Conservation (phyloP, 495 filamentous ascomycete genomes). For the Pseudotulostoma volvatum region DNA sequence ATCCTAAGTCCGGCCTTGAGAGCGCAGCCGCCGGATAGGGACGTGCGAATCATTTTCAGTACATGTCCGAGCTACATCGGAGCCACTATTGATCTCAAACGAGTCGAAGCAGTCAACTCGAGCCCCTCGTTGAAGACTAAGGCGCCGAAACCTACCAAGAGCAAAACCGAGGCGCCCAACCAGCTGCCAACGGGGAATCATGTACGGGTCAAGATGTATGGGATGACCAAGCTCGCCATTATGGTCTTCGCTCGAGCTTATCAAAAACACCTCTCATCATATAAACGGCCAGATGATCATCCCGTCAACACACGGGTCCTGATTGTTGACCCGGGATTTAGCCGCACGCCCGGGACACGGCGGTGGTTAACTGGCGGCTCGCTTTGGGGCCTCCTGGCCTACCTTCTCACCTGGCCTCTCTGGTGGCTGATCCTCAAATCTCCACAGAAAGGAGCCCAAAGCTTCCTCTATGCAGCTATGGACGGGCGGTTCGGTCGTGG, state of each 20-base stretch:
- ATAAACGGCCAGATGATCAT: conserved; percentile 63
- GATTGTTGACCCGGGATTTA: conserved; percentile 70
- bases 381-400: conserved; percentile 63
- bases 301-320: conserved; percentile 68
- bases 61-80: conserved; percentile 77
- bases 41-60: conserved; percentile 73
- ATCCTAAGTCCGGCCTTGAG: conserved; percentile 77
- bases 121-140: conserved; percentile 9
- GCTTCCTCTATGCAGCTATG: conserved; percentile 72
- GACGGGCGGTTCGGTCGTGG: conserved; percentile 49
- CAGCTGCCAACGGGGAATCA: conserved; percentile 18
- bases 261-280: conserved; percentile 72
- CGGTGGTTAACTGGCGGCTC: conserved; percentile 74
- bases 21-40: conserved; percentile 82
- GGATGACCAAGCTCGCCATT: conserved; percentile 73
- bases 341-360: conserved; percentile 70
- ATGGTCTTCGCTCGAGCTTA: conserved; percentile 78
- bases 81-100: conserved; percentile 42
- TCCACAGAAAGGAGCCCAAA: conserved; percentile 66
- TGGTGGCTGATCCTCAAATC: conserved; percentile 85
- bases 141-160: conserved; percentile 3
- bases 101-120: conserved; percentile 19
- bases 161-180: conserved; percentile 13
- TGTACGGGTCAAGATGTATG: conserved; percentile 49
- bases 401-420: conserved; percentile 59